A percentile compares a stretch with the other conserved stretches of the same genome.
Conservation (phyloP, 306 rosid species). For the Lotus japonicus region DNA sequence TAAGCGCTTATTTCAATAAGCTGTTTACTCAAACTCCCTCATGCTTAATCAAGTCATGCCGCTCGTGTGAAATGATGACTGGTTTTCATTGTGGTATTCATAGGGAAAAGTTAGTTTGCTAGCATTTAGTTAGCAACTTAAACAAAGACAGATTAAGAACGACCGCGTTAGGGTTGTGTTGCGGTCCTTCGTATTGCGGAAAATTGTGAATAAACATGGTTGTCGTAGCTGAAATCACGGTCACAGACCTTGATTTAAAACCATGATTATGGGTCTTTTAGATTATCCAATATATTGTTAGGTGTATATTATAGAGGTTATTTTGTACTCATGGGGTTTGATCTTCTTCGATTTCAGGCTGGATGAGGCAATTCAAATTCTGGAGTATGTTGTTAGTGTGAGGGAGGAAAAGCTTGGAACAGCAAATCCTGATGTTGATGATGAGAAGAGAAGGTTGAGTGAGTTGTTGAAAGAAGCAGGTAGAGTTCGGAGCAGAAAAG, state of each 20-base stretch:
- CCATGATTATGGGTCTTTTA: too few species aligned
- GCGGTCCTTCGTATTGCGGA: too few species aligned
- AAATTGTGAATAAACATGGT: too few species aligned
- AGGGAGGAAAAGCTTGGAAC: constrained; percentile 98
- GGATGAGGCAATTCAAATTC: constrained; percentile 83
- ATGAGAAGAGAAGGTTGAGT: constrained; percentile 79
- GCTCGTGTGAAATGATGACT: neutral
- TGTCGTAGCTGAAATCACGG: too few species aligned
- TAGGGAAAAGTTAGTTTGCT: neutral
- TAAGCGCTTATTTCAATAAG: too few species aligned
- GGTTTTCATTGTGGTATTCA: constrained; percentile 1
- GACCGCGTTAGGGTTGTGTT: too few species aligned
- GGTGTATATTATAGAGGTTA: neutral
- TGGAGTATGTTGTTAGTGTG: constrained; percentile 74
- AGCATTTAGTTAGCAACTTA: neutral
- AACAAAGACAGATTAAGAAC: neutral
- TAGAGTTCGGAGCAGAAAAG: constrained; percentile 62
- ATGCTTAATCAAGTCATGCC: neutral
- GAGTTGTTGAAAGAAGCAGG: constrained; percentile 95
- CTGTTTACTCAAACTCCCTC: too few species aligned
- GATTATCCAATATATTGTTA: neutral
- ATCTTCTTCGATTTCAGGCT: constrained; percentile 39
- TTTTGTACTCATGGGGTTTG: constrained; percentile 5
- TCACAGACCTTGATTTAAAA: too few species aligned
- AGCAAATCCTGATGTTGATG: constrained; percentile 90